Percentiles rank a stretch among this genome's conserved stretches.
Evolutionary conservation across 805 yeast species (phyloP).

Genomic region (Yarrowia sp.): DNA sequence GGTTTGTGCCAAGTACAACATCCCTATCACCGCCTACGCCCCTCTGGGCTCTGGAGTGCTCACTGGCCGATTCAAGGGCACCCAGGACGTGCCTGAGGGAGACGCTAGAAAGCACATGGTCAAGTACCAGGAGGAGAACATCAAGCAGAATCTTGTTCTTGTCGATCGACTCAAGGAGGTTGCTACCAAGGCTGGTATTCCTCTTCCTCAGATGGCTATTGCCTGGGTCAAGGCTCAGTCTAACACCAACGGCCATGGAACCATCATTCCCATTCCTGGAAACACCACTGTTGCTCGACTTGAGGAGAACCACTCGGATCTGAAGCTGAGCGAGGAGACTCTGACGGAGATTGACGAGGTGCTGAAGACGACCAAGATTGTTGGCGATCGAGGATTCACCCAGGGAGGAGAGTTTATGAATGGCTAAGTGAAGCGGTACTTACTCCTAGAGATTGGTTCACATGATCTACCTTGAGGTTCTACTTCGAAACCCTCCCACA

Average conservation of each 20-base stretch:
- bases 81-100: constrained; percentile 59
- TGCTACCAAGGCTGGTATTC: constrained; percentile 56
- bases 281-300: constrained; percentile 67
- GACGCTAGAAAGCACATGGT: constrained; percentile 63
- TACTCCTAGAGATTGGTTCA: no score
- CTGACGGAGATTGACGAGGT: constrained; percentile 60
- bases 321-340: constrained; percentile 62
- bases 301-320: constrained; percentile 60
- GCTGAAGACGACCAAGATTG: constrained; percentile 54
- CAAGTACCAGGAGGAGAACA: constrained; percentile 65
- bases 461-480: no score
- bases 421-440: background rate
- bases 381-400: constrained; percentile 58
- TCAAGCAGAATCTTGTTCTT: constrained; percentile 59
- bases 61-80: constrained; percentile 63
- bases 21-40: constrained; percentile 80
- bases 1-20: constrained; percentile 60
- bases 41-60: constrained; percentile 83
- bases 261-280: constrained; percentile 81
- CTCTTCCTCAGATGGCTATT: constrained; percentile 72
- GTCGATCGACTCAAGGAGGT: constrained; percentile 59
- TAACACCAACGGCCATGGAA: constrained; percentile 53
- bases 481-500: background rate
- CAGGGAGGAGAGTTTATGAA: constrained; percentile 29
- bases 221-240: constrained; percentile 65